A percentile compares a stretch with the other conserved stretches of the same genome.
These are phyloP conservation scores for Pelargonium australe DNA, from an alignment of 441 rosid genomes.

Conservation along the genomic window DNA sequence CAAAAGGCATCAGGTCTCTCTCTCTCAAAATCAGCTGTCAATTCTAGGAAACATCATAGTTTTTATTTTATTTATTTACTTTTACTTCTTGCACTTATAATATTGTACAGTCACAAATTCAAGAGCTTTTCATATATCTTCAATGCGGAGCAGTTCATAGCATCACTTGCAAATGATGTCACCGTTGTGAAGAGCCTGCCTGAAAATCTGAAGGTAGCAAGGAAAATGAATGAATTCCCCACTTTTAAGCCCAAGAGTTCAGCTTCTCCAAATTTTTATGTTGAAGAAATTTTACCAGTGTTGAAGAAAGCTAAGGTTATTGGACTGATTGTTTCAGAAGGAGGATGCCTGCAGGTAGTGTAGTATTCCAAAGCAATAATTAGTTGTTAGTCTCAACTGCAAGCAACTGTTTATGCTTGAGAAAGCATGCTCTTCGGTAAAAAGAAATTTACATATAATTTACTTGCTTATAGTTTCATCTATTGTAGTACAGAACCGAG, in stretches of 20 bases:
- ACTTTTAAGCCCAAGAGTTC: constrained; percentile 69
- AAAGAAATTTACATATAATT: not conserved
- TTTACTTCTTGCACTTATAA: constrained; percentile 18
- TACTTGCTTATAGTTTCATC: not conserved
- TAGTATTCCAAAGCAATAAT: constrained; percentile 14
- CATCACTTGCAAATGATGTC: constrained; percentile 77
- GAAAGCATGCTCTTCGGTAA: constrained; percentile 6
- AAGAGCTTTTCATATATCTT: constrained; percentile 93
- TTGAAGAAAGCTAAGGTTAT: constrained; percentile 64
- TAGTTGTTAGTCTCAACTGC: not conserved
- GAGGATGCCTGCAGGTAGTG: constrained; percentile 91
- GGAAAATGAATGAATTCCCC: constrained; percentile 68
- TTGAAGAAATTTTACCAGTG: constrained; percentile 68
- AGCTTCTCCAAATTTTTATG: constrained; percentile 71
- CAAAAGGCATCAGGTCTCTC: constrained; percentile 81
- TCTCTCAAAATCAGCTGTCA: constrained; percentile 19
- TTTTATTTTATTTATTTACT: constrained; percentile 6
- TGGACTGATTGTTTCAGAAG: constrained; percentile 68
- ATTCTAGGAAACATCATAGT: constrained; percentile 9
- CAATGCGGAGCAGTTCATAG: constrained; percentile 90
- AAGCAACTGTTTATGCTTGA: constrained; percentile 12
- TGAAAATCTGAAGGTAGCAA: constrained; percentile 66
- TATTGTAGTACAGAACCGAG: not conserved
- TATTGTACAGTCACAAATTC: constrained; percentile 60
- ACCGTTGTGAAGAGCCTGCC: constrained; percentile 66